Base-by-base conservation (phyloP, 805 yeast genomes). In the Jamesozyma spencerorum region DNA sequence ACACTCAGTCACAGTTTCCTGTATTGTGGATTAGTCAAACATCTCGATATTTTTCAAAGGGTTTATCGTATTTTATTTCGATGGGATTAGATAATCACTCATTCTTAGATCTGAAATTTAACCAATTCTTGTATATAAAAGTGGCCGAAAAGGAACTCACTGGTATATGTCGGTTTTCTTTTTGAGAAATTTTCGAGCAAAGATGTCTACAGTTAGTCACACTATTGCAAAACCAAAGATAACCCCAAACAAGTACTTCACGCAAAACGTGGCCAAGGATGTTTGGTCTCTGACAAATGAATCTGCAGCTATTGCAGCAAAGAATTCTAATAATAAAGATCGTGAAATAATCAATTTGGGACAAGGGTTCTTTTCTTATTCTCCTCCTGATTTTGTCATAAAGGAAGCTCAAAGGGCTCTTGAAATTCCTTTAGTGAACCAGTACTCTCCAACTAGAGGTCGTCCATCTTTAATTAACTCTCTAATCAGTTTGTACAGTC, bases 251-350 rank as follows among this genome's bases (percentile, higher is more conserved):
- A 49, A 51, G 37, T 81, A 82, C 60, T 83, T 84, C 64, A 70
- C 77, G 37, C 43, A 47, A 22, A 71, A 80, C 29, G 76, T 78
- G 13, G 77, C 81, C 34, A 85, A 87, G 56, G 98, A 92, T 61
- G 88, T 92, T 36, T 92, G 98, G 98, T 74, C 94, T 2, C 66
- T 92, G 48, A 85, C 94, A 63, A 92, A 92, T 58, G 97, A 88
- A 55, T 82, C 98, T 2, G 97, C 97, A 0, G 94, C 94, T 2
- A 76, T 75, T 4, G 87, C 94, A 12, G 81, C 79, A 46, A 55
- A 50, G 7, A 57, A 60, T 40, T 50, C 58, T 2, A 65, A 64
- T 31, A 78, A 77, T 35, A 60, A 75, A 29, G 87, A 86, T n/a
- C 71, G 81, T 51, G 83, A 85, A 39, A 77, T 90, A 41, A 80